Evolutionary conservation across 2,329 filamentous ascomycete genomes (phyloP), one percentile per base, ranked within the genome.

Genomic region (Trichoderma lentiforme): DNA sequence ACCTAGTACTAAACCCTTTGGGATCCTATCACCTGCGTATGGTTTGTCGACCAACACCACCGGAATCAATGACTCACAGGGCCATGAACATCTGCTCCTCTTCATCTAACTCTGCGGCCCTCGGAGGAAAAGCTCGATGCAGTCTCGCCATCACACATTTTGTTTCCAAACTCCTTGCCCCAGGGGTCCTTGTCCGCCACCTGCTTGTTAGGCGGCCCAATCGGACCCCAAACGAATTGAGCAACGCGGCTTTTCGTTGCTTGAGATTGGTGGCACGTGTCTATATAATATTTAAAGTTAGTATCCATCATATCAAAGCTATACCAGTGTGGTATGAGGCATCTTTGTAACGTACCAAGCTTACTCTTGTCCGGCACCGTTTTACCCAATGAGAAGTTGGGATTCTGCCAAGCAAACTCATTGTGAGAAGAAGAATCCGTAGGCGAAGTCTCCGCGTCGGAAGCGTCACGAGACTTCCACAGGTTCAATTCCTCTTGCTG

Each of bases 401-500:
- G 18, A 18, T 28, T 66, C 34, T 65, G 69, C 69, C 69, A 71
- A 2, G 60, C 32, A 47, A 28, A 30, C 26, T 71, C 69, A 24
- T 21, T 34, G 3, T 7, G 2, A 30, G 51, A 51, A 8, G 53
- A 53, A n/a, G 57, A 32, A 18, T 26, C 53, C 39, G 30, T 65
- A 4, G 70, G 56, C 21, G 70, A 62, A 26, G 56, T 32, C 6
- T 67, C 70, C 24, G 57, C 53, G 12, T 66, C 57, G 3, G 51
- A 63, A n/a, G 18, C n/a, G 8, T 51, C 47, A 3, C 26, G 24
- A 15, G 68, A 30, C 24, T 32, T 21, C 51, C 47, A 24, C 71
- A 62, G 12, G 47, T 82, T 79, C 65, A 84, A 75, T 73, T 87
- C 85, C n/a, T 81, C 81, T 76, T 87, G 85, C 36, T 83, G 81